Evolutionary conservation across 257 asterid genomes (phyloP), one percentile per base, ranked within the genome.

Genomic region (Dorcoceras hygrometricum): DNA sequence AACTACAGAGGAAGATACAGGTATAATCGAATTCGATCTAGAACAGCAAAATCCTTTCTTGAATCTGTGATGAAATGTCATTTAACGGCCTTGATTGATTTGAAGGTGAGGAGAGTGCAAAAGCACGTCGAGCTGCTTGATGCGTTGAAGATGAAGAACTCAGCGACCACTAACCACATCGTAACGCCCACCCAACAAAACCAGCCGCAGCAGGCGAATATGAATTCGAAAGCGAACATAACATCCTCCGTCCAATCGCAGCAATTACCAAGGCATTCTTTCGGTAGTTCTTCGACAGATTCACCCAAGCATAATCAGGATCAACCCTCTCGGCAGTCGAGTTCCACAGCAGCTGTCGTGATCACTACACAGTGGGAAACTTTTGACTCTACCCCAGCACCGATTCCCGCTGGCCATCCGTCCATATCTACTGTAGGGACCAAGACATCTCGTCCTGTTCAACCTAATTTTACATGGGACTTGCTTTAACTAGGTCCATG

Each of bases 301-400:
- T 73, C 82, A 4, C 84, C 81, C 2, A 72, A 59, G 57, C 76
- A 73, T 28, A 76, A 58, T 5, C 73, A 66, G 66, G 84, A 73
- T 46, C 54, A 46, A 55, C 80, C 88, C 1, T 64, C 86, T 7
- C 71, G 86, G 66, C 82, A 73, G 80, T 78, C 88, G 1, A 60
- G 80, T 65, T 80, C 95, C 0, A 85, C 86, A 11, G 75, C 79
- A 0, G 76, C 87, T 4, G 94, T 85, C 46, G 95, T 92, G 19
- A 84, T 92, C 46, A 92, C 98, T 0, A 92, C 97, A 5, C 88
- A 89, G 60, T 92, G 98, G 98, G 98, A 89, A 75, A 92, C 90
- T 1, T 92, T 92, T 58, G 98, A 92, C 51, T 78, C 95, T 14
- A 54, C 79, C 6, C 83, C 89, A 12, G 71, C 75, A 23, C 71